Conservation (phyloP, 2,329 filamentous ascomycete species). For the Fusarium lateritium region DNA sequence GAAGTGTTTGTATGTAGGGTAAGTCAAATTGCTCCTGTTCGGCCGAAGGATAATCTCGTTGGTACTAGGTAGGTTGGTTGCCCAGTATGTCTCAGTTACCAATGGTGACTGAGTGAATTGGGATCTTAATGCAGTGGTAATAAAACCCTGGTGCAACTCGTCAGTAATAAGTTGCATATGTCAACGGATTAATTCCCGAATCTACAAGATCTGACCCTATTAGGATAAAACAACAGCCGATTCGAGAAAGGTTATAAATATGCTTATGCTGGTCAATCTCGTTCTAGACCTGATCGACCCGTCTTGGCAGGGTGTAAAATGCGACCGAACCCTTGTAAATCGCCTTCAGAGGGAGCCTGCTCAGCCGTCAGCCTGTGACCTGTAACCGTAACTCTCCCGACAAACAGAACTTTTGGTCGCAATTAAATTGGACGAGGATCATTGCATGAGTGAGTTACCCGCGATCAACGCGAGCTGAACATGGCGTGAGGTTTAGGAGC, state of each 20-base stretch:
- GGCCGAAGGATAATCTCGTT: no score
- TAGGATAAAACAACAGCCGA: constrained; percentile 3
- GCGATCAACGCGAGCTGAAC: not conserved
- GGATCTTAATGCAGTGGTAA: constrained; percentile 7
- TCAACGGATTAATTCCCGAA: constrained; percentile 15
- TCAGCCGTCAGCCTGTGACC: constrained; percentile 21
- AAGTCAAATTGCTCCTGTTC: no score
- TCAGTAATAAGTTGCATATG: no score
- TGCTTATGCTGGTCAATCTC: constrained; percentile 18
- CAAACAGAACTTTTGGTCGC: constrained; percentile 23
- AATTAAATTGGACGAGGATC: constrained; percentile 29
- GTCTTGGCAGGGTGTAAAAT: constrained; percentile 16
- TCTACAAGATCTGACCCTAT: constrained; percentile 12
- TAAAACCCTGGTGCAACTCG: not conserved
- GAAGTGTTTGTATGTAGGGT: no score
- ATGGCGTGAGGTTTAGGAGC: not conserved
- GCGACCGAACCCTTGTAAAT: not conserved
- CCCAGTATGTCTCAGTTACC: no score
- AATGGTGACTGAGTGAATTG: no score
- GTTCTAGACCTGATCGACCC: constrained; percentile 35
- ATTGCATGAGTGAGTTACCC: constrained; percentile 3
- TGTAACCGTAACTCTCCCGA: not conserved
- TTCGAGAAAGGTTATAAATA: constrained; percentile 15
- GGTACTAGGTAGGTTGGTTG: no score
- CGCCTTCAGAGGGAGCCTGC: constrained; percentile 11